Evolutionary conservation across 2,329 filamentous ascomycete genomes (phyloP), one percentile per base, ranked within the genome.

Genomic region (Herpotrichia juniperi): DNA sequence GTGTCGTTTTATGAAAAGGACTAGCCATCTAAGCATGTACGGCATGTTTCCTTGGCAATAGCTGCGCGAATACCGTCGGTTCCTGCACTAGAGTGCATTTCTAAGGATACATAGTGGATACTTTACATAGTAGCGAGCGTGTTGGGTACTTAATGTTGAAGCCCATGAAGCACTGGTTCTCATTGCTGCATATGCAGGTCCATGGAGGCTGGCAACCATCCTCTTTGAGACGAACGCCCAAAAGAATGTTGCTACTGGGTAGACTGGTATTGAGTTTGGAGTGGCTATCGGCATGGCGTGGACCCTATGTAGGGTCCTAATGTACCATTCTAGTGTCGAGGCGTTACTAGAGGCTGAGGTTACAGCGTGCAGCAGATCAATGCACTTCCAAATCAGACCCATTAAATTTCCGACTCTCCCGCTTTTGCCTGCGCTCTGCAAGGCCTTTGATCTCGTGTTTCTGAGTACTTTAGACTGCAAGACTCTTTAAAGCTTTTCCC

Each of bases 321-420:
- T 46, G 63, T 66, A 62, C 59, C 64, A 71, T 69, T 66, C 59
- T 54, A 54, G 17, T 57, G 54, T 57, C 42, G 58, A 62, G 62
- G 62, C 62, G 64, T 59, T 56, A 58, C 57, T 46, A 59, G 58
- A 65, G 53, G 59, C 56, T 66, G 59, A 67, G 57, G 67, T 72
- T 72, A 64, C 69, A 72, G 56, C 59, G 59, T 44, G 55, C 61
- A 51, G 52, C 56, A 57, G 59, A 61, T 55, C 57, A 56, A 58
- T 58, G 48, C 52, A 48, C 46, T 46, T 42, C 58, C 60, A 17
- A 55, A 56, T 62, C 56, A 61, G 63, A 63, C 56, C 53, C 54
- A 52, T 56, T 45, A 56, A 44, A 54, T 60, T 51, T 46, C 59
- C 59, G 45, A 48, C 19, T 34, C 48, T 51, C 43, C 48, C 57